Evolutionary conservation across 163 green algal genomes (phyloP).

Genomic region (Chlorella variabilis): DNA sequence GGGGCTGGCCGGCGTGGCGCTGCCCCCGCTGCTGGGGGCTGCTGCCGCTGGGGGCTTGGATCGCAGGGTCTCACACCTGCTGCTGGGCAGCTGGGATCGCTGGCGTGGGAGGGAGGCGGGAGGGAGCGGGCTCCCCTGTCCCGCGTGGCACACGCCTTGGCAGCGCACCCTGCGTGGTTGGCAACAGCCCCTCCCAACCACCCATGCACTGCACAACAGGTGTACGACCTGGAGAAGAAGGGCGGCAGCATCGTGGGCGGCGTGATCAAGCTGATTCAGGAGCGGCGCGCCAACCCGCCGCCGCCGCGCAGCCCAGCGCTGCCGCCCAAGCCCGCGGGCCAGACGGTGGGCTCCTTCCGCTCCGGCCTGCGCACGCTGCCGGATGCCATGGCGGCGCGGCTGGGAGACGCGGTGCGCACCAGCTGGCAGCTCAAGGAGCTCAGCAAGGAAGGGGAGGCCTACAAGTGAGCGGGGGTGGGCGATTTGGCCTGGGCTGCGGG

Average conservation of each 20-base stretch:
- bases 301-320: constrained; percentile 84
- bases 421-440: constrained; percentile 83
- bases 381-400: constrained; percentile 86
- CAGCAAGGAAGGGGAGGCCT: constrained; percentile 54
- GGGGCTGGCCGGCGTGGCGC: background rate
- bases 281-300: constrained; percentile 74
- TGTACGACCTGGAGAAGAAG: constrained; percentile 89
- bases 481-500: background rate
- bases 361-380: constrained; percentile 91
- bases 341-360: constrained; percentile 96
- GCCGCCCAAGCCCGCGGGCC: constrained; percentile 90
- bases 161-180: too few species aligned
- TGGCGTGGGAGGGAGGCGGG: too few species aligned
- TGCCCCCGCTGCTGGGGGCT: background rate
- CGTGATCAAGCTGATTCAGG: constrained; percentile 88
- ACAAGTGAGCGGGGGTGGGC: constrained; percentile 16
- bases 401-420: constrained; percentile 51
- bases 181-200: background rate
- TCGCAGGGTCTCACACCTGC: too few species aligned
- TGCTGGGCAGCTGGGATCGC: too few species aligned
- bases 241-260: constrained; percentile 94
- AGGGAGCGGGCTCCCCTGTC: too few species aligned
- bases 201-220: constrained; percentile 40
- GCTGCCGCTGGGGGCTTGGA: too few species aligned
- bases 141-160: too few species aligned